Conservation (phyloP, 768 basidiomycete species). For the Xerocomus potaroensis region DNA sequence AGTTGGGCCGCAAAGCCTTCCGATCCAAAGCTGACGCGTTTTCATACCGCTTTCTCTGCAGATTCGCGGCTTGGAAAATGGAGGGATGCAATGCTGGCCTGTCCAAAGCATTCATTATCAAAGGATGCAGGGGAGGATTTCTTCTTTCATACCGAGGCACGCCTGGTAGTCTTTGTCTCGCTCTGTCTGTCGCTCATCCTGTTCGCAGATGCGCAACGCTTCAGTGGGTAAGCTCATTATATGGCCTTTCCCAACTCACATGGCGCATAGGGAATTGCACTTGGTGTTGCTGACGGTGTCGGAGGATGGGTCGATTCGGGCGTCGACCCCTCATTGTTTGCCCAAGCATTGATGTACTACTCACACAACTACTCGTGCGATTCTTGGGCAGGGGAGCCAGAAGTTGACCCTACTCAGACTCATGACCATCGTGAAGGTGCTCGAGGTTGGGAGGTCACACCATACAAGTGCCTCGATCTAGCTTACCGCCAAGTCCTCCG, state of each 20-base stretch:
- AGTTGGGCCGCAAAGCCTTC: slow-evolving; percentile 76
- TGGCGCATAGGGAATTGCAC: slow-evolving; percentile 56
- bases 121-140: slow-evolving; percentile 55
- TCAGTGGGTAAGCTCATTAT: slow-evolving; percentile 54
- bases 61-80: slow-evolving; percentile 61
- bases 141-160: slow-evolving; percentile 66
- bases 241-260: slow-evolving; percentile 18
- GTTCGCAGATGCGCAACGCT: slow-evolving; percentile 62
- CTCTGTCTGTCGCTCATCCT: slow-evolving; percentile 3
- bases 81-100: slow-evolving; percentile 60
- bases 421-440: slow-evolving; percentile 61
- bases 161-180: slow-evolving; percentile 19
- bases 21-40: slow-evolving; percentile 32
- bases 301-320: slow-evolving; percentile 87
- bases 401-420: slow-evolving; percentile 72
- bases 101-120: slow-evolving; percentile 38
- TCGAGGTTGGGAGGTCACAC: slow-evolving; percentile 66
- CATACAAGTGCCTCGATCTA: slow-evolving; percentile 65
- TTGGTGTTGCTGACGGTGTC: slow-evolving; percentile 91
- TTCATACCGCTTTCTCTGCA: slow-evolving; percentile 48
- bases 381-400: slow-evolving; percentile 82
- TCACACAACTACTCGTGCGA: slow-evolving; percentile 66
- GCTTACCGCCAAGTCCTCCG: slow-evolving; percentile 69
- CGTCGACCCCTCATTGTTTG: slow-evolving; percentile 85
- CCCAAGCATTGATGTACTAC: slow-evolving; percentile 88